These are phyloP conservation scores for Cutaneotrichosporon sp. DNA, from an alignment of 1,284 basidiomycete genomes.

Conservation along the genomic window DNA sequence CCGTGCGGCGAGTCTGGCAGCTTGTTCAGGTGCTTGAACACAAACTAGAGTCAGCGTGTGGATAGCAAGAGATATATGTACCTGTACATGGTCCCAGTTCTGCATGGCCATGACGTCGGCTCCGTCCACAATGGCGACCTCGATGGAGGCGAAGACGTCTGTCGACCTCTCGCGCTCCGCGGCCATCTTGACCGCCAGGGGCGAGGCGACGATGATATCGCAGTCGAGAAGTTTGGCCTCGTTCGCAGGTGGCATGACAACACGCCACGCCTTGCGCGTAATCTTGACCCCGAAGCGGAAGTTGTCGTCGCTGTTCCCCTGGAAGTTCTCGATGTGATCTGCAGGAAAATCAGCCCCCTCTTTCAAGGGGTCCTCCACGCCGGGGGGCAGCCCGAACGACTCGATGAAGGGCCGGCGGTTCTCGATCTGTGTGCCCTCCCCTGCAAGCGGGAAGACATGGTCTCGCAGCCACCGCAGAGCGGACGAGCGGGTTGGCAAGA, in stretches of 20 bases:
- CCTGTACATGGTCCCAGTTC: slow-evolving; percentile 97
- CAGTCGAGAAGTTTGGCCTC: slow-evolving; percentile 55
- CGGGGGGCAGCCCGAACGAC: slow-evolving; percentile 80
- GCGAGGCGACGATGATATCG: slow-evolving; percentile 89
- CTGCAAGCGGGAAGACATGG: slow-evolving; percentile 63
- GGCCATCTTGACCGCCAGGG: slow-evolving; percentile 80
- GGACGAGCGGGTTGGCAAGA: slow-evolving; percentile 86
- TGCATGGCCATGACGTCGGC: slow-evolving; percentile 94
- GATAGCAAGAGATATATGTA: slow-evolving; percentile 49
- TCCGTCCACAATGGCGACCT: slow-evolving; percentile 89
- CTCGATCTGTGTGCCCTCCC: slow-evolving; percentile 67
- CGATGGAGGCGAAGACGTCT: slow-evolving; percentile 90
- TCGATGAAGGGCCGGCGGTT: slow-evolving; percentile 73
- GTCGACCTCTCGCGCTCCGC: slow-evolving; percentile 90
- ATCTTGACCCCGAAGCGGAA: slow-evolving; percentile 90
- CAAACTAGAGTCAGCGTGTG: slow-evolving; percentile 61
- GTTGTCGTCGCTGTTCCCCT: slow-evolving; percentile 95
- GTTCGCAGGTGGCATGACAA: slow-evolving; percentile 60
- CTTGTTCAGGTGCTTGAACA: slow-evolving; percentile 76
- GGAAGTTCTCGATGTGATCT: slow-evolving; percentile 91
- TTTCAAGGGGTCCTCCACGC: slow-evolving; percentile 71
- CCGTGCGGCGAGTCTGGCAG: slow-evolving; percentile 89
- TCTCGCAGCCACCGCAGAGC: slow-evolving; percentile 69
- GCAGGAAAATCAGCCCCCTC: slow-evolving; percentile 64
- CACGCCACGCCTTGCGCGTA: slow-evolving; percentile 80